phyloP scores from a whole-genome alignment of 306 rosid genomes.

The Vigna mungo region DNA sequence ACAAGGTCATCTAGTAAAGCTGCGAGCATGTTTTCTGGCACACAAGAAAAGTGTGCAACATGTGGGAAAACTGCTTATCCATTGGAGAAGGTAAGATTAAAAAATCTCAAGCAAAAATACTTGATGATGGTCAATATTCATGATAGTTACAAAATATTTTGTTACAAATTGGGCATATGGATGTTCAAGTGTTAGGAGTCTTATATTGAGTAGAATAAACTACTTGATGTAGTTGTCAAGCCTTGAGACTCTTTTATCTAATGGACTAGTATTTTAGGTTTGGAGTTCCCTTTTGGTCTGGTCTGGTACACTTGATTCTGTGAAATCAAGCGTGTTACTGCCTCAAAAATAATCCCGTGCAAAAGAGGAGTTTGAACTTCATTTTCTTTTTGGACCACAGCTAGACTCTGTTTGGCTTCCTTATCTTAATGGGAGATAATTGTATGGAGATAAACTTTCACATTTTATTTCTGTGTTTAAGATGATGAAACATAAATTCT shows the following conservation, averaged over 20 bases:
- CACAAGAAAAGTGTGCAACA: conserved; percentile 93
- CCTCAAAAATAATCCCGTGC: conserved; percentile 1
- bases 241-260: too few relatives aligned
- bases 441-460: neutral
- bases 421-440: conserved; percentile 14
- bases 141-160: conserved; percentile 10
- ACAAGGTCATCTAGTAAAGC: conserved; percentile 95
- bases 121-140: conserved; percentile 4
- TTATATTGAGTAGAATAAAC: too few relatives aligned
- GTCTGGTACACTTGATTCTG: conserved; percentile 34
- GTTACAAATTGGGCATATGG: neutral
- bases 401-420: conserved; percentile 11
- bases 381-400: conserved; percentile 22
- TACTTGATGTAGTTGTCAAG: too few relatives aligned
- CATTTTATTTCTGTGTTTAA: conserved; percentile 11
- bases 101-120: conserved; percentile 18
- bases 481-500: conserved; percentile 17
- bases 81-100: conserved; percentile 77
- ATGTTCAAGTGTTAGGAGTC: conserved; percentile 6
- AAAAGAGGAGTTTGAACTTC: conserved; percentile 33
- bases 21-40: conserved; percentile 95
- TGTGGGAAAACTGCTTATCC: conserved; percentile 97
- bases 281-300: conserved; percentile 13
- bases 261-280: too few relatives aligned
- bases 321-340: conserved; percentile 8